Evolutionary conservation across 495 filamentous ascomycete species (phyloP).

Genomic region (Penicillium fimorum): DNA sequence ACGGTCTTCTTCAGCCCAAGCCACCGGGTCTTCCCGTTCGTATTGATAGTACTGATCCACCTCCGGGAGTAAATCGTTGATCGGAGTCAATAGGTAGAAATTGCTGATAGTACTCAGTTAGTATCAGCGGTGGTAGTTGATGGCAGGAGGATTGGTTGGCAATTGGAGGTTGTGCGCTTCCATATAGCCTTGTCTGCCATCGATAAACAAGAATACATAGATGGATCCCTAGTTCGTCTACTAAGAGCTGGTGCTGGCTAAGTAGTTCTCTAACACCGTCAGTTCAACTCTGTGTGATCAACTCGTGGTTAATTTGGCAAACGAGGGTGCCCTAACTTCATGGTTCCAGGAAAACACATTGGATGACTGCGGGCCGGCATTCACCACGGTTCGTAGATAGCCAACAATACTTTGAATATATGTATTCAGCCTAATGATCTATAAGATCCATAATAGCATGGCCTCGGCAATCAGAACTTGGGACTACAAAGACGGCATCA

Average conservation of each 20-base stretch:
- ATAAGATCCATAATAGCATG: not conserved
- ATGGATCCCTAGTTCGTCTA: not conserved
- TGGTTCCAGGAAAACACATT: not conserved
- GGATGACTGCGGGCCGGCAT: not conserved
- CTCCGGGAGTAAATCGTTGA: too few relatives aligned
- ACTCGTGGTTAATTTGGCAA: not conserved
- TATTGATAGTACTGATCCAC: too few relatives aligned
- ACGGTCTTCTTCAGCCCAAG: not conserved
- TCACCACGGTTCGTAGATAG: not conserved
- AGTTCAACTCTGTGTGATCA: not conserved
- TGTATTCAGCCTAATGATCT: not conserved
- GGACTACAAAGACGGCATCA: not conserved
- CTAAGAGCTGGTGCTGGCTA: not conserved
- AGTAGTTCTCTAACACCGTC: not conserved
- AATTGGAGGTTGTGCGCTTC: not conserved
- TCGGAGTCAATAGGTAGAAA: too few relatives aligned
- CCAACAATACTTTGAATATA: not conserved
- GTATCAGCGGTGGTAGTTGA: not conserved
- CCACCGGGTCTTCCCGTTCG: not conserved
- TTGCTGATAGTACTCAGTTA: not conserved
- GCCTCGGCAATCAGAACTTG: not conserved
- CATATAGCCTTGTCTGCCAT: not conserved
- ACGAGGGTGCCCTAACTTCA: not conserved
- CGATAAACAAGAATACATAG: not conserved
- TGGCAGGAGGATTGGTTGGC: not conserved